Base-by-base conservation (phyloP, 2,329 filamentous ascomycete species). In the Colletotrichum chrysophilum region DNA sequence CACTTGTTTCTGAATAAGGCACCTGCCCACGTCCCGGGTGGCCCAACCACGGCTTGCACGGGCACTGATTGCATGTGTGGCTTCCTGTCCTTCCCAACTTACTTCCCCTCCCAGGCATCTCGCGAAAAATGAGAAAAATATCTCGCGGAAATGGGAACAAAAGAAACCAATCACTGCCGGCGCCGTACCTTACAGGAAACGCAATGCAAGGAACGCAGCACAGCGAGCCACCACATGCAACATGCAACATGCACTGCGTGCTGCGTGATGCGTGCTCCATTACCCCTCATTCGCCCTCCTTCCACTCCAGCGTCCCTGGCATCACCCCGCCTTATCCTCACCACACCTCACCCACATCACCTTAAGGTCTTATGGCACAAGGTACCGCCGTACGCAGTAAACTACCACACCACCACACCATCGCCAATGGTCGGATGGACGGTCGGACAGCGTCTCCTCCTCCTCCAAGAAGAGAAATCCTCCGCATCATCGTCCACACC, bases 141-240 rank as follows among this genome's bases (percentile, higher is more conserved):
- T 36, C 55, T 58, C 26, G 55, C 24, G 21, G 16, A 30, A 30
- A 30, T 16, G 24, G 14, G 55, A 18, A 18, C 14, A 30, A 18
- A 58, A 58, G 24, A 58, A 60, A 60, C 56, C 56, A 28, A 32
- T 60, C 56, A 30, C 14, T 52, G 43, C 43, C 43, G 55, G 26
- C 21, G 16, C 24, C 28, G 70, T 68, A 68, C 64, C 73, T 73
- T 75, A 38, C 64, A 68, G 73, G 52, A 75, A 75, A 75, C 69
- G 55, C 61, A 73, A 73, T 73, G 70, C 64, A 68, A 75, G 70
- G 73, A 73, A 68, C 73, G 32, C 64, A 21, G 26, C 48, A 12
- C 10, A 24, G 28, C 28, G 26, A 61, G 18, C 28, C n/a, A 30
- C 52, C 24, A 64, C 34, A 55, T 68, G 64, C 70, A 30, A 14